These are phyloP conservation scores for Russula lepida DNA, from an alignment of 768 basidiomycete species.

Conservation along the genomic window DNA sequence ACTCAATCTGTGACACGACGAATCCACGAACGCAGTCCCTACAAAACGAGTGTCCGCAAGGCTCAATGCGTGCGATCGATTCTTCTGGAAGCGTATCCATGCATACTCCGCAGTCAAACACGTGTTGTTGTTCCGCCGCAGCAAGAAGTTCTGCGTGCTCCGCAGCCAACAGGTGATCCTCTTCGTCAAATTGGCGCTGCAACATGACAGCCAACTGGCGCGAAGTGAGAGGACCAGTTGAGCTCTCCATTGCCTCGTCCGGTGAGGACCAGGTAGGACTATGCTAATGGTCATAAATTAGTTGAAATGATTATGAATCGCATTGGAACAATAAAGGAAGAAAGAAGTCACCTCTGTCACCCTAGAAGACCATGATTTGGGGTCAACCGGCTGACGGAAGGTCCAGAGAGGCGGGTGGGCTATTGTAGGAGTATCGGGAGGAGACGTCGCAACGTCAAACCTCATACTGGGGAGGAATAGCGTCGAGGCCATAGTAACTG, in stretches of 20 bases:
- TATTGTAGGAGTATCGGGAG: background rate
- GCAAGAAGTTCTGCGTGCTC: slow-evolving; percentile 3
- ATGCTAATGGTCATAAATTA: background rate
- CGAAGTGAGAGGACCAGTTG: background rate
- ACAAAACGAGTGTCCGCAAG: slow-evolving; percentile 48
- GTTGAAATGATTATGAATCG: background rate
- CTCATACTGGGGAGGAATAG: background rate
- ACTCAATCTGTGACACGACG: slow-evolving; percentile 40
- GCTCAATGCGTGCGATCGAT: slow-evolving; percentile 33
- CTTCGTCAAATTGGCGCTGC: slow-evolving; percentile 13
- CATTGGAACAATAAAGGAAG: background rate
- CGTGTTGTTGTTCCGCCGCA: background rate
- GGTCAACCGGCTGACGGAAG: background rate
- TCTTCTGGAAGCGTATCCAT: slow-evolving; percentile 41
- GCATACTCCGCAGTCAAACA: slow-evolving; percentile 50
- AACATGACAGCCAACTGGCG: slow-evolving; percentile 1
- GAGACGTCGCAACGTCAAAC: background rate
- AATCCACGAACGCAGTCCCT: slow-evolving; percentile 41
- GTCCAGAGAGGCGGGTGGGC: background rate
- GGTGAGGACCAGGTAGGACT: background rate
- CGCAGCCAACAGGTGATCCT: slow-evolving; percentile 2
- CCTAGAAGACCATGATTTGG: background rate
- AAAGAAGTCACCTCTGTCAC: background rate
- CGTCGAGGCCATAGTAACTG: background rate
- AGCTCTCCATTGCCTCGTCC: background rate